phyloP scores from a whole-genome alignment of 805 yeast genomes.

The Aciculoconidium aculeatum region DNA sequence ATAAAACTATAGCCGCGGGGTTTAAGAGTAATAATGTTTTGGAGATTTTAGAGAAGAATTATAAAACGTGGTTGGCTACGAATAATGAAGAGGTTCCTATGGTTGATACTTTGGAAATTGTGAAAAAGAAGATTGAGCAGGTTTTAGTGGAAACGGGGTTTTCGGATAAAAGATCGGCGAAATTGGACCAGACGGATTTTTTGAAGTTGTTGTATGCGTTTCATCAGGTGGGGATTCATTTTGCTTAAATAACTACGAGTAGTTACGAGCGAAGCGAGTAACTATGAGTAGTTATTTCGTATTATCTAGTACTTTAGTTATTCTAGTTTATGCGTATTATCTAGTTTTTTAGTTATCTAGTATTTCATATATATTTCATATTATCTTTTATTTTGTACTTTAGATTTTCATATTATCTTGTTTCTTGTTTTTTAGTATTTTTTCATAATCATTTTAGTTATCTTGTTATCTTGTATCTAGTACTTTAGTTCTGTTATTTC shows the following conservation, averaged over 20 bases:
- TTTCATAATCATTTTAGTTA: too few species aligned
- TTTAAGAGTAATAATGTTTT: constrained; percentile 78
- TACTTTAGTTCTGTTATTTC: too few species aligned
- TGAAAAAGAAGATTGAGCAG: constrained; percentile 63
- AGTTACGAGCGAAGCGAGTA: constrained; percentile 1
- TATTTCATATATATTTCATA: too few species aligned
- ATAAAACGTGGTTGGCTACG: constrained; percentile 63
- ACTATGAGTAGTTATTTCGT: too few species aligned
- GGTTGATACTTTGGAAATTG: constrained; percentile 39
- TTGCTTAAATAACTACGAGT: constrained; percentile 51
- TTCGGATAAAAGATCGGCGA: constrained; percentile 84
- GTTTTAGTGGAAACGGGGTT: constrained; percentile 78
- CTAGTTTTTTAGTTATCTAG: constrained; percentile 2
- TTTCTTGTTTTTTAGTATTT: too few species aligned
- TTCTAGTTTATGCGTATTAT: constrained; percentile 1
- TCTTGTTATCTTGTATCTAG: too few species aligned
- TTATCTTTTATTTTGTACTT: too few species aligned
- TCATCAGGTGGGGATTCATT: constrained; percentile 95
- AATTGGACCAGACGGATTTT: constrained; percentile 93
- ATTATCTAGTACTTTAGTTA: constrained; percentile 3
- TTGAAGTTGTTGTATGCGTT: constrained; percentile 81
- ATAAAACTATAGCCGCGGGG: constrained; percentile 88
- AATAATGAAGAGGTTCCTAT: constrained; percentile 41
- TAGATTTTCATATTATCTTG: too few species aligned
- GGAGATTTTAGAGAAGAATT: constrained; percentile 81